Evolutionary conservation across 2,329 filamentous ascomycete species (phyloP).

Genomic region (Pestalotiopsis sp.): DNA sequence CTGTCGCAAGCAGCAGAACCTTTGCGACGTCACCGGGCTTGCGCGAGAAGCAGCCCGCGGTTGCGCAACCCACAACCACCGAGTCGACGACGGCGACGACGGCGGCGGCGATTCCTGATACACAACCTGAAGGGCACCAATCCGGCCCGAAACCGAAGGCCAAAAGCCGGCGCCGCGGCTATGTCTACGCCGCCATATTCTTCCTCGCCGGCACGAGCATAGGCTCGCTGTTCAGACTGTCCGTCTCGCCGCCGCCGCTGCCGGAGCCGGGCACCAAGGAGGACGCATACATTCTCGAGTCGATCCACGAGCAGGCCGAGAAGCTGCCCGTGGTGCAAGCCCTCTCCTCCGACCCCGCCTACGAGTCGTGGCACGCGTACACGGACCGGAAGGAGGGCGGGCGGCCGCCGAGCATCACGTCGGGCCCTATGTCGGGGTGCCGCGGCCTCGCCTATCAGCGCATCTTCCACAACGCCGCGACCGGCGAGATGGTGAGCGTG

Average conservation of each 20-base stretch:
- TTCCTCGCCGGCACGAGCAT: slow-evolving; percentile 39
- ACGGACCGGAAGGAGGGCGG: slow-evolving; percentile 16
- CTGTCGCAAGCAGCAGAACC: neutral
- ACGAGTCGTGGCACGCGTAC: slow-evolving; percentile 43
- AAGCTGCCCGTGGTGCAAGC: slow-evolving; percentile 48
- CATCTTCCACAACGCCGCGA: slow-evolving; percentile 61
- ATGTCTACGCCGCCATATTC: slow-evolving; percentile 28
- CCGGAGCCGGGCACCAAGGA: slow-evolving; percentile 37
- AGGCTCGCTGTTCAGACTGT: slow-evolving; percentile 39
- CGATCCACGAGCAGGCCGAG: slow-evolving; percentile 42
- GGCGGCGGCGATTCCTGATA: neutral
- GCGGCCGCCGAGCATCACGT: slow-evolving; percentile 31
- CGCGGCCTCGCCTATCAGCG: slow-evolving; percentile 53
- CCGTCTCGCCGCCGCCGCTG: slow-evolving; percentile 43
- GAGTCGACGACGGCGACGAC: neutral
- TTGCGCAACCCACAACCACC: neutral
- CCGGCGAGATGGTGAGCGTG: slow-evolving; percentile 61
- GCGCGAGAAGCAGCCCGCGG: neutral
- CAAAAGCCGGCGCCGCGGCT: slow-evolving; percentile 6
- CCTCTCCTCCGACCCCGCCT: slow-evolving; percentile 42
- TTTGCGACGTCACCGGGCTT: neutral
- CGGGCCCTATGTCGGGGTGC: slow-evolving; percentile 41
- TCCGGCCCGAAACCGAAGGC: neutral
- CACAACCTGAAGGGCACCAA: neutral
- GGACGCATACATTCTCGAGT: slow-evolving; percentile 39